These are phyloP conservation scores for Fusarium sp. DNA, from an alignment of 2,329 filamentous ascomycete genomes.

Conservation along the genomic window DNA sequence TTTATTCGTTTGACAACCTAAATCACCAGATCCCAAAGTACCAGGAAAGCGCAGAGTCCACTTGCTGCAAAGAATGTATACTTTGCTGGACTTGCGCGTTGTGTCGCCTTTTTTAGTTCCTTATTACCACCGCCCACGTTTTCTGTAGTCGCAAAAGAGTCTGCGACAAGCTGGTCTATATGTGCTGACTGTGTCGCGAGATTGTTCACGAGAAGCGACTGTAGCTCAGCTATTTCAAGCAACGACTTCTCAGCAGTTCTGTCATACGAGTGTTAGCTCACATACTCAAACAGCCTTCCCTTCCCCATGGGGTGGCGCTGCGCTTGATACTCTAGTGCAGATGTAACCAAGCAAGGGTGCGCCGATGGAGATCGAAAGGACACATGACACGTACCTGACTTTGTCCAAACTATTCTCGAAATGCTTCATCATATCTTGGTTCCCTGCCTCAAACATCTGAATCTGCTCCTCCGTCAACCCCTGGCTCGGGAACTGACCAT, in stretches of 20 bases:
- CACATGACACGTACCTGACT: slow-evolving; percentile 76
- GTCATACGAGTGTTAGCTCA: slow-evolving; percentile 32
- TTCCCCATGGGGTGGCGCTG: slow-evolving; percentile 15
- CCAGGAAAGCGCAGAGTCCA: slow-evolving; percentile 78
- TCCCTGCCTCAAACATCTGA: slow-evolving; percentile 93
- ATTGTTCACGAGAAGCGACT: slow-evolving; percentile 88
- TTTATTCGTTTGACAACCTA: slow-evolving; percentile 18
- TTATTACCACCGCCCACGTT: slow-evolving; percentile 92
- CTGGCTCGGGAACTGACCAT: slow-evolving; percentile 50
- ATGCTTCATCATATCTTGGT: slow-evolving; percentile 91
- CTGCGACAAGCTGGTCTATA: slow-evolving; percentile 88
- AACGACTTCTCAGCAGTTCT: slow-evolving; percentile 92
- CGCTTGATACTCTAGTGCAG: slow-evolving; percentile 9
- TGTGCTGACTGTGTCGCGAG: slow-evolving; percentile 87
- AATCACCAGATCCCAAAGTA: slow-evolving; percentile 81
- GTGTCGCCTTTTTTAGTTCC: slow-evolving; percentile 85
- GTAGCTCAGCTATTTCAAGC: slow-evolving; percentile 91
- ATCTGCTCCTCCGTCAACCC: slow-evolving; percentile 85
- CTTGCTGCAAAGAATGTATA: slow-evolving; percentile 86
- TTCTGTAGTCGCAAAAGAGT: slow-evolving; percentile 83
- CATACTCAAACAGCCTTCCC: slow-evolving; percentile 3
- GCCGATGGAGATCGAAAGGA: slow-evolving; percentile 1
- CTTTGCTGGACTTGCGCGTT: slow-evolving; percentile 78
- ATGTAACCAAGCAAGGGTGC: slow-evolving; percentile 16
- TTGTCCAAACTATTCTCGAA: slow-evolving; percentile 95